Base-by-base conservation (phyloP, 2,329 filamentous ascomycete species). In the Trichophyton simii region DNA sequence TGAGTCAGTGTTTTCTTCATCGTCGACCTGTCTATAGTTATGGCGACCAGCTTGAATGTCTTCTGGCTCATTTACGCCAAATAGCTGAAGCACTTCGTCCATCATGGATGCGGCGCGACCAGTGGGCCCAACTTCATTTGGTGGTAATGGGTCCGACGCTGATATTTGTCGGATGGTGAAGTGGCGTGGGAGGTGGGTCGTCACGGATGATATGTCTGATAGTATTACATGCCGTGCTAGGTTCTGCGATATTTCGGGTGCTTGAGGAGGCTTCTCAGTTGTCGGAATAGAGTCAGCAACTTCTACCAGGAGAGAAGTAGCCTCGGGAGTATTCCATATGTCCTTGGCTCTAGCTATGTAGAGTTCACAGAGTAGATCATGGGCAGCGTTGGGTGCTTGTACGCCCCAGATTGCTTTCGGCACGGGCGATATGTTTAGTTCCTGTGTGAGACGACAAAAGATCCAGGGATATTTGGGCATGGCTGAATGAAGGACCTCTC, bases 381-480 rank as follows among this genome's bases (percentile, higher is more conserved):
- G 82, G 54, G 84, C 79, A 11, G 82, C 78, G 34, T 84, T 82
- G 0, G 85, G 80, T 3, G 88, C 83, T 68, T 84, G 80, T 63
- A 86, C 82, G 59, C 89, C 91, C 92, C 94, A 97, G 36, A 97
- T 82, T 0, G 85, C 82, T 38, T 86, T 86, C 1, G 94, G 91
- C 6, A 89, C 78, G 5, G 82, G 80, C 13, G 90, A 87, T 34
- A 96, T 79, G 65, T 87, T 85, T 28, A 97, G 78, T 57, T 89
- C 87, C 67, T 88, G 86, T 71, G 92, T 94, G 3, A 99, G 77
- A 22, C 85, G 80, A 60, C 83, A 85, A 68, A 92, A 91, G 1
- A 96, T 79, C 90, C 91, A 99, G 0, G 94, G 92, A 60, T 90
- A 83, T 31, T 78, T 78, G 61, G 83, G 79, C 72, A 96, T 87